Evolutionary conservation across 2,329 filamentous ascomycete genomes (phyloP), one percentile per base, ranked within the genome.

Genomic region (Tolypocladium inflatum): DNA sequence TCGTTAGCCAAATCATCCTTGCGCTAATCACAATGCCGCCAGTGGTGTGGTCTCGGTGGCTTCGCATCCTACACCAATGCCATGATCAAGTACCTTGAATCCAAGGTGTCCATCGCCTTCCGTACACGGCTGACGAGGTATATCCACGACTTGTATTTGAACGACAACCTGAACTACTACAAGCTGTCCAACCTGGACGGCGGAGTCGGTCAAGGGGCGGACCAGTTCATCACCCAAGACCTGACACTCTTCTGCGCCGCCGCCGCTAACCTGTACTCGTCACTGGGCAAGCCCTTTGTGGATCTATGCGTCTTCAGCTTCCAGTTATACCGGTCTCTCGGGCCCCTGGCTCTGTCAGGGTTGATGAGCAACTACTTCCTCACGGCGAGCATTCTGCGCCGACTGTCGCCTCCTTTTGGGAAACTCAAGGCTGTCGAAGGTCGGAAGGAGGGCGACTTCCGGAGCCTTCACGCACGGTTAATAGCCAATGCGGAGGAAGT

Each of bases 231-330:
- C 68, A 97, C 94, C 0, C 93, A 97, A 70, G 94, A 99, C 71
- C 79, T 99, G 38, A 97, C 94, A 0, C 80, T 96, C 1, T 99
- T 99, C 76, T 99, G 95, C 70, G 89, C 90, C 13, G 87, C 92
- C 4, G 93, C 94, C 1, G 92, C 94, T 19, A 90, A 91, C 26
- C 77, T 99, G 6, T 99, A 97, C 75, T 97, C 94, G 1, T 97
- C 92, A 0, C 80, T 99, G 3, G 94, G 94, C n/a, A 99, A 99
- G 72, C 94, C 94, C 0, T 86, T 97, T 63, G 90, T 99, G n/a
- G 94, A 99, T 70, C 80, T 99, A 2, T 90, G 92, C 64, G 94
- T 97, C 53, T 99, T 99, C 79, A 99, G 96, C 74, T 99, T 96
- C 71, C 94, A 99, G 72, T 83, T 99, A 0, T 96, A 96, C 72